These are phyloP conservation scores for Rhodotorula sp. DNA, from an alignment of 1,284 basidiomycete species.

Conservation along the genomic window DNA sequence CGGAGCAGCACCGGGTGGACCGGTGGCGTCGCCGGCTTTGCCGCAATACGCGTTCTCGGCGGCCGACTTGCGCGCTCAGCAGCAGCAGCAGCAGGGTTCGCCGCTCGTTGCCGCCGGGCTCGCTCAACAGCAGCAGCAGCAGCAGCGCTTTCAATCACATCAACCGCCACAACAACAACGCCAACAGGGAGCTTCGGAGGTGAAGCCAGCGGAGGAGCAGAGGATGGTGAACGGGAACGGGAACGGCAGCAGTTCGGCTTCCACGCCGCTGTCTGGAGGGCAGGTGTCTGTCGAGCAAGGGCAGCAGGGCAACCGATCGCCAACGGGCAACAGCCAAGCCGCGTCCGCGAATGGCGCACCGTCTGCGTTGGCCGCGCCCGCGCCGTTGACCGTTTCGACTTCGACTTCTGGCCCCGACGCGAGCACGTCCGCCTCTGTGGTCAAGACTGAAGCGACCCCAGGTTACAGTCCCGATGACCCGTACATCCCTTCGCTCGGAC, in stretches of 20 bases:
- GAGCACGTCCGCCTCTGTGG: not conserved
- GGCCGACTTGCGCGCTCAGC: not conserved
- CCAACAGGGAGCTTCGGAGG: not conserved
- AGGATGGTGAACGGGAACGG: not conserved
- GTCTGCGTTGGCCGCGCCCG: too few species aligned
- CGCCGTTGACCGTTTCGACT: too few species aligned
- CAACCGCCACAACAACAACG: not conserved
- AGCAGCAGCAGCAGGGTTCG: not conserved
- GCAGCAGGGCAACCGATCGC: too few species aligned
- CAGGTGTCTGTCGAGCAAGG: not conserved
- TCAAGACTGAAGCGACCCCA: not conserved
- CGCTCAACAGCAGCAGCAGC: not conserved
- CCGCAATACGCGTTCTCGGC: not conserved
- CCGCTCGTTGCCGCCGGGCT: not conserved
- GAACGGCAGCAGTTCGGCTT: not conserved
- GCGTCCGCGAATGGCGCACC: not conserved
- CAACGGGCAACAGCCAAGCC: not conserved
- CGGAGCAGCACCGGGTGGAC: too few species aligned
- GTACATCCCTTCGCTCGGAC: conserved; percentile 13
- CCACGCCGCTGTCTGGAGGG: not conserved
- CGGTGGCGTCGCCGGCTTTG: not conserved
- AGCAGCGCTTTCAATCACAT: not conserved
- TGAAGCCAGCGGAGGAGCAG: not conserved
- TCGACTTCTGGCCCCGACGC: too few species aligned
- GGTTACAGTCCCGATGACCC: conserved; percentile 16